These are phyloP conservation scores for Arxiozyma slooffiae DNA, from an alignment of 1,139 yeast genomes.

Conservation along the genomic window DNA sequence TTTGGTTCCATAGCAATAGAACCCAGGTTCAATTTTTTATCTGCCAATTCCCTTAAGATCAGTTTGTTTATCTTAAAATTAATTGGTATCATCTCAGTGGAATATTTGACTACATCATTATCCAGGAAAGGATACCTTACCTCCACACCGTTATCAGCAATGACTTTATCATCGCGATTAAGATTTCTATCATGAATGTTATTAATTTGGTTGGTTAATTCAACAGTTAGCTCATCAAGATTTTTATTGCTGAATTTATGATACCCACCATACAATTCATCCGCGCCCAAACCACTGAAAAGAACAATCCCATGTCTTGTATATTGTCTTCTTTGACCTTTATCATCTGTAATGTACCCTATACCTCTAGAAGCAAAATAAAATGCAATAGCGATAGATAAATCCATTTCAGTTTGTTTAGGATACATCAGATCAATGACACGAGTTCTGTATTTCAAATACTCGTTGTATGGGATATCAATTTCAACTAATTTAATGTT, in stretches of 20 bases:
- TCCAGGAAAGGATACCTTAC: constrained; percentile 83
- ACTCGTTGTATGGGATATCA: constrained; percentile 61
- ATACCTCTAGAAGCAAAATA: constrained; percentile 71
- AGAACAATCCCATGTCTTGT: constrained; percentile 55
- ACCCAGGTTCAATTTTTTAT: constrained; percentile 35
- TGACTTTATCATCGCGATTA: constrained; percentile 85
- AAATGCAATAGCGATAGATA: constrained; percentile 89
- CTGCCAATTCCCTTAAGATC: constrained; percentile 56
- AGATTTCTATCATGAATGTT: constrained; percentile 70
- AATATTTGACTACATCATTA: constrained; percentile 46
- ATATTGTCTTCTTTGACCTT: constrained; percentile 26
- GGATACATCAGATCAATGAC: constrained; percentile 72
- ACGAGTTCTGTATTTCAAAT: constrained; percentile 40
- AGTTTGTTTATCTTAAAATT: constrained; percentile 52
- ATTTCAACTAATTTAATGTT: constrained; percentile 51
- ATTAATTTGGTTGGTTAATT: constrained; percentile 58
- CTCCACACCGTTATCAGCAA: constrained; percentile 81
- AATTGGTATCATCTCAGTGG: constrained; percentile 41
- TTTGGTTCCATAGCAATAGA: constrained; percentile 70
- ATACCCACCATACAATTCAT: constrained; percentile 90
- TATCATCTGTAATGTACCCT: constrained; percentile 29
- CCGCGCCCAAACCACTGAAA: constrained; percentile 95
- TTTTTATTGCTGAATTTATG: constrained; percentile 35
- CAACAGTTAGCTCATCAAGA: constrained; percentile 36
- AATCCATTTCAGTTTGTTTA: constrained; percentile 83